These are phyloP conservation scores for Aspergillus coremiiformis DNA, from an alignment of 495 filamentous ascomycete species.

Conservation along the genomic window DNA sequence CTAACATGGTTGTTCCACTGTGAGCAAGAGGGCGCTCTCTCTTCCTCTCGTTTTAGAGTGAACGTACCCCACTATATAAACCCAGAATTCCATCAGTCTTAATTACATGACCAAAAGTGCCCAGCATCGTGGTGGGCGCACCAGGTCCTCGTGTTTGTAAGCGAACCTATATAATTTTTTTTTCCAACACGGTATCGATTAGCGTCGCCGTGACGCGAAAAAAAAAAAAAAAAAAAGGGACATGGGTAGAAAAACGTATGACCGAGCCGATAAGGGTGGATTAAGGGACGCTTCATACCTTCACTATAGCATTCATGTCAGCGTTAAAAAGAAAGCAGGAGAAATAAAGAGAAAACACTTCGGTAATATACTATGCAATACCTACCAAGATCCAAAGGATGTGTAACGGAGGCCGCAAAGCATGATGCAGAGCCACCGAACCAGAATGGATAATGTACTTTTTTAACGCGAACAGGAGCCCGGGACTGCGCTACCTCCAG, in stretches of 20 bases:
- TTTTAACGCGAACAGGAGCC: conserved; percentile 25
- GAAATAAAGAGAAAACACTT: too few relatives aligned
- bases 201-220: not conserved
- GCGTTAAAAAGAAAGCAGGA: not conserved
- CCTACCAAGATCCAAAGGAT: conserved; percentile 70
- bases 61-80: conserved; percentile 70
- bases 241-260: not conserved
- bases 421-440: conserved; percentile 89
- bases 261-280: not conserved
- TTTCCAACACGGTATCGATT: conserved; percentile 6
- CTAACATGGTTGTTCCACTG: conserved; percentile 29
- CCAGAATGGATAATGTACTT: conserved; percentile 77
- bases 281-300: conserved; percentile 34
- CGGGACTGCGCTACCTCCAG: conserved; percentile 26
- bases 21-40: not conserved
- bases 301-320: conserved; percentile 33
- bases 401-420: conserved; percentile 82
- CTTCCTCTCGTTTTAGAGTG: not conserved
- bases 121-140: conserved; percentile 65
- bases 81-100: conserved; percentile 60
- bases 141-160: conserved; percentile 71
- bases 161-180: conserved; percentile 70
- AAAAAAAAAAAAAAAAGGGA: not conserved
- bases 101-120: conserved; percentile 72
- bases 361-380: conserved; percentile 3